These are phyloP conservation scores for Sclerotiophoma versabilis DNA, from an alignment of 2,329 filamentous ascomycete genomes.

Conservation along the genomic window DNA sequence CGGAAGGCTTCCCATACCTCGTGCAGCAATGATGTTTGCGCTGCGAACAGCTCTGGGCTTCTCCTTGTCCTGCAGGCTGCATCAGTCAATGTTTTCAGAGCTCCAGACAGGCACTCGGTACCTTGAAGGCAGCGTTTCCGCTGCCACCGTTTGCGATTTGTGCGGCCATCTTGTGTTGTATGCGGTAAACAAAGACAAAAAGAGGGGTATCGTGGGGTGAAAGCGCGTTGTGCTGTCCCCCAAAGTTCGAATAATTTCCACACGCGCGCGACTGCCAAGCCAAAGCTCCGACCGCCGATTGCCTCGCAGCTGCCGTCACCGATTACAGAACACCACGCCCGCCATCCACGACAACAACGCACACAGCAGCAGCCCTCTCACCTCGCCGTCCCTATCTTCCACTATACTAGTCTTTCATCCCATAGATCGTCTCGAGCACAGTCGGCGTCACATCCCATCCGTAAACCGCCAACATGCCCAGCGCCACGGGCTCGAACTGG, in stretches of 20 bases:
- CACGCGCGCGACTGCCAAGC: conserved; percentile 29
- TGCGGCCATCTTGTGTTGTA: conserved; percentile 42
- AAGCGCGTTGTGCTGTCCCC: conserved; percentile 33
- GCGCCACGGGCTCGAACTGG: conserved; percentile 92
- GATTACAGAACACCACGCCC: conserved; percentile 7
- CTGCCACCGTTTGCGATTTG: conserved; percentile 48
- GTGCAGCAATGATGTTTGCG: conserved; percentile 94
- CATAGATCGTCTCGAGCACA: conserved; percentile 1
- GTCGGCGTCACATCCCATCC: conserved; percentile 10
- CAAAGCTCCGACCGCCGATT: conserved; percentile 32
- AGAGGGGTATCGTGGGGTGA: conserved; percentile 32
- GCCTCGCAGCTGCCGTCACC: conserved; percentile 23
- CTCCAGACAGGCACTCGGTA: conserved; percentile 35
- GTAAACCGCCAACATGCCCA: conserved; percentile 71
- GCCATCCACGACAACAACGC: conserved; percentile 15
- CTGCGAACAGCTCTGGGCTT: conserved; percentile 97
- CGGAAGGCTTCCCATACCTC: conserved; percentile 66
- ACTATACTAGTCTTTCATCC: neutral
- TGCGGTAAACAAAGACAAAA: conserved; percentile 21
- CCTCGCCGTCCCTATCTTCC: neutral
- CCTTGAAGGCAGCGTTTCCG: conserved; percentile 73
- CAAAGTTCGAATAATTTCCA: conserved; percentile 37
- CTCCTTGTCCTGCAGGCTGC: conserved; percentile 75
- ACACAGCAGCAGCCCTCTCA: neutral
- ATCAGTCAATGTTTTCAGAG: conserved; percentile 51